Percentiles rank a stretch among this genome's conserved stretches.
phyloP scores from a whole-genome alignment of 148 eudicot genomes.

The Cornus florida region DNA sequence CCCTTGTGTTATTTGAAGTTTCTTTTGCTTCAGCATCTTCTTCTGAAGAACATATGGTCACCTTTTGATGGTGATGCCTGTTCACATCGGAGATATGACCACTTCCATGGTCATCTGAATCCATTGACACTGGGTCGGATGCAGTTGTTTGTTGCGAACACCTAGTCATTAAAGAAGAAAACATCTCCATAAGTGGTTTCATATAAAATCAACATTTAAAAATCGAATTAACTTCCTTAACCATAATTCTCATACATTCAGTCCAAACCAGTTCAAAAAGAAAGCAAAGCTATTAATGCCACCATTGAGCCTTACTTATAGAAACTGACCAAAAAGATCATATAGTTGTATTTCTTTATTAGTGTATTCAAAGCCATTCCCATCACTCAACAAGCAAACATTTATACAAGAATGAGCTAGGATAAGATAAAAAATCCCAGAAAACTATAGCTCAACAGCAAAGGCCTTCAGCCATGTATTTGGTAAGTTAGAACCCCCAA shows the following conservation, averaged over 20 bases:
- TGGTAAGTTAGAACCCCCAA: too few species aligned
- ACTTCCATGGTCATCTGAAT: conserved; percentile 17
- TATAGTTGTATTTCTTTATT: too few species aligned
- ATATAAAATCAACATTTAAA: not conserved
- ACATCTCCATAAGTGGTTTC: not conserved
- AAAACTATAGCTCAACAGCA: too few species aligned
- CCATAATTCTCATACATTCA: not conserved
- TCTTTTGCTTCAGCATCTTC: conserved; percentile 17
- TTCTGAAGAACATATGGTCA: conserved; percentile 18
- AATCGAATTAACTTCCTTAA: not conserved
- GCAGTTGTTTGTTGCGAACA: conserved; percentile 10
- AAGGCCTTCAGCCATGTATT: too few species aligned
- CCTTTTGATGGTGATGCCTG: not conserved
- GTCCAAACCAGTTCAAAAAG: not conserved
- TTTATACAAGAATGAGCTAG: too few species aligned
- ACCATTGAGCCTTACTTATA: not conserved
- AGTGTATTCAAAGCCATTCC: too few species aligned
- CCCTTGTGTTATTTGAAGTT: conserved; percentile 18
- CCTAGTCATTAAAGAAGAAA: conserved; percentile 11
- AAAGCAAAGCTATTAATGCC: not conserved
- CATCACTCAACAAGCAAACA: too few species aligned
- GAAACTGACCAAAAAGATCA: not conserved
- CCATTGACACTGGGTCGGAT: conserved; percentile 11
- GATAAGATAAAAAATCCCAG: too few species aligned
- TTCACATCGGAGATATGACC: conserved; percentile 22